These are phyloP conservation scores for Dryas octopetala DNA, from an alignment of 306 rosid species.

Conservation along the genomic window DNA sequence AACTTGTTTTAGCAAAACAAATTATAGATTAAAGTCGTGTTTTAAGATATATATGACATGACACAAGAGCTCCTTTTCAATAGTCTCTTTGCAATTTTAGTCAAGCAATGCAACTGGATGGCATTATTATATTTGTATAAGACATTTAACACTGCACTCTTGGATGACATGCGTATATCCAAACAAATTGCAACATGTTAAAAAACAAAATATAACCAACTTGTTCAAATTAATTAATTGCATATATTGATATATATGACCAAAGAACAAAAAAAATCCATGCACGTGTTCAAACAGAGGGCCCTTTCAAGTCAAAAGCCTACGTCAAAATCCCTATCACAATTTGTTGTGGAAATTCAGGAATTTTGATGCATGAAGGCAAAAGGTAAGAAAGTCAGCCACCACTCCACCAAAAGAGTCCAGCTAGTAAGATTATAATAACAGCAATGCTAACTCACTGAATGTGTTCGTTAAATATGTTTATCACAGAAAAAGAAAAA, in stretches of 20 bases:
- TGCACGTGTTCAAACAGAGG: background rate
- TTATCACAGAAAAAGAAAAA: too few species aligned
- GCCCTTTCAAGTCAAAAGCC: background rate
- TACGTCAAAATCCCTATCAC: background rate
- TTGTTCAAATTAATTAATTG: background rate
- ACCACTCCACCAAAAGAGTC: background rate
- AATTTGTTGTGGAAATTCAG: background rate
- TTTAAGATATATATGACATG: background rate
- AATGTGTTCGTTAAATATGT: too few species aligned
- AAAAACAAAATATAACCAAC: too few species aligned
- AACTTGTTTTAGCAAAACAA: background rate
- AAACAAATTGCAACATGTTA: background rate
- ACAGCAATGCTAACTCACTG: too few species aligned
- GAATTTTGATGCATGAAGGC: background rate
- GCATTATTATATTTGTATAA: background rate
- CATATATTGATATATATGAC: background rate
- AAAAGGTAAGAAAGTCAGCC: background rate
- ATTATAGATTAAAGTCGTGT: background rate
- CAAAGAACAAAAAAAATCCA: background rate
- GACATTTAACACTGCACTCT: background rate
- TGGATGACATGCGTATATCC: background rate
- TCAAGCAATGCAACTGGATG: background rate
- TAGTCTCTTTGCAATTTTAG: background rate
- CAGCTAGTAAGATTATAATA: background rate
- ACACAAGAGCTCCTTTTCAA: background rate